Evolutionary conservation across 1,139 yeast species (phyloP), one percentile per base, ranked within the genome.

Genomic region (Taphrina betulina): DNA sequence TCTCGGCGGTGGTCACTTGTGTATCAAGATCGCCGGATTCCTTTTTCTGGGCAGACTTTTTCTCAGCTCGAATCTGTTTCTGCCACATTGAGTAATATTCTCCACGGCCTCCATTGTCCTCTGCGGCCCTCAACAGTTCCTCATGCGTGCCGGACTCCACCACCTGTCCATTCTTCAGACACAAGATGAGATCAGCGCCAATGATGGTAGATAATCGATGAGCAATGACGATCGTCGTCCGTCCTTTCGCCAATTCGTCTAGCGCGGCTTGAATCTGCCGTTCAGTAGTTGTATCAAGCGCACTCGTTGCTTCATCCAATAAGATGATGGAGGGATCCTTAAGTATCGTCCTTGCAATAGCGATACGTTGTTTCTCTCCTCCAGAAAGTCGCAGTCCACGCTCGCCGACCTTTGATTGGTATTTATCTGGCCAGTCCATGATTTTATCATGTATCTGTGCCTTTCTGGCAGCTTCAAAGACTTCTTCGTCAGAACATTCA

Each of bases 151-250:
- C 94, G 70, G 82, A 87, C 41, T 75, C 76, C 62, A 78, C 75
- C 26, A 85, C 75, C 66, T 79, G 78, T 65, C 95, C 95, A 65
- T 85, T 83, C 41, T 85, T 86, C 79, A 86, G 74, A 34, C 82
- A 74, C 51, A 85, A 78, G 58, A 85, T 81, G 76, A 79, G 78
- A 33, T 78, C 87, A 22, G 95, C 94, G 60, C 81, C 79, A 66
- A 78, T 84, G 55, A 85, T 75, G 17, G 95, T 83, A 0, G 94
- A 83, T 62, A 85, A 83, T 10, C 85, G 85, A 70, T 86, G 95
- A 4, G 94, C 83, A 12, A 85, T 79, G 68, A 90, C 96, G 14
- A 96, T 95, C 55, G 90, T 87, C 0, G 97, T 92, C 67, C 97
- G 78, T 94, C 86, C 76, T 94, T 80, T 7, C 74, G 56, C 44